Conservation (phyloP, 495 filamentous ascomycete genomes). For the Penicillium daleae region DNA sequence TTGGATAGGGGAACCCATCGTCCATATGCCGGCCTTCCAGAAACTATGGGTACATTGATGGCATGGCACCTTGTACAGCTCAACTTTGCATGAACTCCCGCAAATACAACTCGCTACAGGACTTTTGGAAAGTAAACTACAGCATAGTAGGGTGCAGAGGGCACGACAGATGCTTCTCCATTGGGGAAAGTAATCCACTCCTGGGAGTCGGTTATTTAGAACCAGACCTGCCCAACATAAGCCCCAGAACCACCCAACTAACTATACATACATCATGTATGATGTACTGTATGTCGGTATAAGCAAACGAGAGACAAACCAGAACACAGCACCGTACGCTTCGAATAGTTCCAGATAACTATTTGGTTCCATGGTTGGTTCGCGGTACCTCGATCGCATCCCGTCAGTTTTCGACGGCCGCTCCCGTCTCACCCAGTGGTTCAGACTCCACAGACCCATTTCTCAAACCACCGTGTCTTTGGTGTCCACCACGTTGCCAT, state of each 20-base stretch:
- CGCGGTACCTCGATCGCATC: slow-evolving; percentile 19
- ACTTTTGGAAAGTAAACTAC: slow-evolving; percentile 1
- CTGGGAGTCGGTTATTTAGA: slow-evolving; percentile 5
- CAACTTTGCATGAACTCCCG: slow-evolving; percentile 29
- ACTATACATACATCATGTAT: slow-evolving; percentile 13
- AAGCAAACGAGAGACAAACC: background rate
- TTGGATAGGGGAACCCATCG: slow-evolving; percentile 22
- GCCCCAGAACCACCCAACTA: background rate
- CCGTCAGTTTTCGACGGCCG: slow-evolving; percentile 21
- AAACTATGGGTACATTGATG: slow-evolving; percentile 21
- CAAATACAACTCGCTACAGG: background rate
- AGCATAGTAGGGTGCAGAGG: background rate
- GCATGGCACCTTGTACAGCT: slow-evolving; percentile 21
- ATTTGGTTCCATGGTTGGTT: slow-evolving; percentile 33
- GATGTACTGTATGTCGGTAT: slow-evolving; percentile 9
- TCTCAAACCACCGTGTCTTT: slow-evolving; percentile 7
- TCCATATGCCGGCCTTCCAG: slow-evolving; percentile 35
- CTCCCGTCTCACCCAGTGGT: slow-evolving; percentile 38
- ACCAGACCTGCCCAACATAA: slow-evolving; percentile 7
- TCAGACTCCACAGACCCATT: slow-evolving; percentile 33
- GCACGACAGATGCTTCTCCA: slow-evolving; percentile 6
- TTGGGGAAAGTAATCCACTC: slow-evolving; percentile 11
- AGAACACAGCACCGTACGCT: background rate
- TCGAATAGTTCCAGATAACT: background rate
- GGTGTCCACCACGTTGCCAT: slow-evolving; percentile 32